phyloP scores from a whole-genome alignment of 1,139 yeast species.

The Zygosaccharomyces sapae region DNA sequence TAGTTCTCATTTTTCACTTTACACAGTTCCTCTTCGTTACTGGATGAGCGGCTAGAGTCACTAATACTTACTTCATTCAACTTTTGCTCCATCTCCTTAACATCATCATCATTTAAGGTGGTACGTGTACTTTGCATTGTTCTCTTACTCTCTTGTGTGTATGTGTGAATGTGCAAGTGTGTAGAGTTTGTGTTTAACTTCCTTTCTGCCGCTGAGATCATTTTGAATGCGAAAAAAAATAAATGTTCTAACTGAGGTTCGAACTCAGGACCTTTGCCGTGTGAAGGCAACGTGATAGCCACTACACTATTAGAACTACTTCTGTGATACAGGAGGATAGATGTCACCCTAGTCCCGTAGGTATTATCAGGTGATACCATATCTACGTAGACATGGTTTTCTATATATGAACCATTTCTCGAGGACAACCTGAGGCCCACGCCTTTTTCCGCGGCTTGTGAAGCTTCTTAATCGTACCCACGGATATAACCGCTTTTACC shows the following conservation, averaged over 20 bases:
- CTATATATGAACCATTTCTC: too few relatives aligned
- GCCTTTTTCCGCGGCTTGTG: not conserved
- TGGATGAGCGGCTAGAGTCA: conserved; percentile 3
- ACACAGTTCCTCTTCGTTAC: conserved; percentile 10
- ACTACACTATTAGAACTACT: conserved; percentile 23
- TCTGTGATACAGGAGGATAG: too few relatives aligned
- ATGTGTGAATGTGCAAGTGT: not conserved
- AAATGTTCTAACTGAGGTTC: conserved; percentile 28
- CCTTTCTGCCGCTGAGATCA: not conserved
- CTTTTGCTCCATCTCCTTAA: not conserved
- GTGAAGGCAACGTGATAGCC: conserved; percentile 32
- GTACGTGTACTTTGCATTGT: conserved; percentile 2
- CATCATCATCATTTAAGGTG: not conserved
- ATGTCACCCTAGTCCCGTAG: too few relatives aligned
- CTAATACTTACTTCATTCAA: conserved; percentile 5
- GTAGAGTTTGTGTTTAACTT: not conserved
- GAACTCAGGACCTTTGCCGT: conserved; percentile 31
- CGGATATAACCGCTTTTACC: not conserved
- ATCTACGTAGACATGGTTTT: too few relatives aligned
- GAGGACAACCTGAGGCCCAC: too few relatives aligned
- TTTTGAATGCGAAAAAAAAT: conserved; percentile 2
- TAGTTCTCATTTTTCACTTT: conserved; percentile 22
- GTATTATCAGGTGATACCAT: too few relatives aligned
- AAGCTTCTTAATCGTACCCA: not conserved
- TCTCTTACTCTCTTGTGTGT: not conserved